Conservation (phyloP, 169 alveolate species). For the Babesia gibsoni region DNA sequence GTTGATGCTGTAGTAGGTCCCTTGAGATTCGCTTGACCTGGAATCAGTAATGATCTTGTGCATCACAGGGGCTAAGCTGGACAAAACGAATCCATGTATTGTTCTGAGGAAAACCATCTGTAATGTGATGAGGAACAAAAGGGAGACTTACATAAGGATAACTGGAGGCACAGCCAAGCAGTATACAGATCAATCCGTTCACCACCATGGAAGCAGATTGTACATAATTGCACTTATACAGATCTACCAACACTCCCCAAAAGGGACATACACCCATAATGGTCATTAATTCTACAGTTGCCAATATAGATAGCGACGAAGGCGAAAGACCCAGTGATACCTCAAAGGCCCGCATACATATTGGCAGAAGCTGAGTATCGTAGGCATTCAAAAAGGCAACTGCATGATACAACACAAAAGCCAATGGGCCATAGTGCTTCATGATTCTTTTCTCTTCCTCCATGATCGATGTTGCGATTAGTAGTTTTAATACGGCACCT, state of each 20-base stretch:
- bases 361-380: constrained; percentile 1
- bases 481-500: too few species aligned
- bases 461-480: too few species aligned
- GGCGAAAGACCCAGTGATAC: constrained; percentile 81
- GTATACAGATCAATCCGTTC: constrained; percentile 83
- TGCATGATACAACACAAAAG: neutral
- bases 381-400: constrained; percentile 7
- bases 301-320: constrained; percentile 74
- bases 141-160: constrained; percentile 19
- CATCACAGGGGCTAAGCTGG: constrained; percentile 41
- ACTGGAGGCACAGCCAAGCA: constrained; percentile 56
- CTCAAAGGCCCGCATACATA: constrained; percentile 82
- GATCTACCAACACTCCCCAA: constrained; percentile 88
- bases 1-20: constrained; percentile 28
- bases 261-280: constrained; percentile 81
- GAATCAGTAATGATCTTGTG: constrained; percentile 40
- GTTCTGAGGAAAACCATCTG: constrained; percentile 39
- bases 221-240: constrained; percentile 79
- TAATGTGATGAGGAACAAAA: neutral
- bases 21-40: neutral
- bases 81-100: constrained; percentile 43
- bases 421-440: constrained; percentile 6
- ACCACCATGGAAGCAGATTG: constrained; percentile 78
- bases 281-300: constrained; percentile 80
- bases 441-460: too few species aligned